These are phyloP conservation scores for Asterella californica DNA, from an alignment of 225 moss, liverwort and hornwort species.

Conservation along the genomic window DNA sequence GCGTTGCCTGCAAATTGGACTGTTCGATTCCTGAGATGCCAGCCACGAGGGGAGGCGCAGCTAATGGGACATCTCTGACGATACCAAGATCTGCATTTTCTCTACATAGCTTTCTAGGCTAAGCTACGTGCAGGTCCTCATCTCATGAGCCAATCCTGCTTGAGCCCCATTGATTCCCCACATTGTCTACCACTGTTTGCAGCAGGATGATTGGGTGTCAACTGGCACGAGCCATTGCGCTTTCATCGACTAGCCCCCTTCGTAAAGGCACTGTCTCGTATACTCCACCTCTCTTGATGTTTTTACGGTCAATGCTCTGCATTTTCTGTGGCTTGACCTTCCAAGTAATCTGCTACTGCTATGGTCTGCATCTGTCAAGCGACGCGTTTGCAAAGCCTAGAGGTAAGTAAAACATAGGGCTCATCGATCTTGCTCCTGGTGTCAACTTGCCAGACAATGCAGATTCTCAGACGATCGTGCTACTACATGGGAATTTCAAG, in stretches of 20 bases:
- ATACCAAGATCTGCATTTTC: neutral
- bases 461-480: neutral
- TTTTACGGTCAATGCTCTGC: neutral
- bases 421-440: neutral
- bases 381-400: neutral
- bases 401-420: neutral
- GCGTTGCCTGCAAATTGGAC: neutral
- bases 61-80: neutral
- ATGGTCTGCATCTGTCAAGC: neutral
- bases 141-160: neutral
- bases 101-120: neutral
- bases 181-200: neutral
- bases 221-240: neutral
- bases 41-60: neutral
- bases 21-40: neutral
- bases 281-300: neutral
- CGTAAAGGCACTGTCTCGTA: neutral
- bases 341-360: neutral
- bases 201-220: slow-evolving; percentile 16
- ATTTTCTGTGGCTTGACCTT: neutral
- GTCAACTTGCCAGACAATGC: neutral
- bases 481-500: neutral
- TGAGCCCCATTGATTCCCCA: neutral
- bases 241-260: neutral
- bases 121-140: neutral